Conservation (phyloP, 208 protist genomes). For the Naegleria lovaniensis region DNA sequence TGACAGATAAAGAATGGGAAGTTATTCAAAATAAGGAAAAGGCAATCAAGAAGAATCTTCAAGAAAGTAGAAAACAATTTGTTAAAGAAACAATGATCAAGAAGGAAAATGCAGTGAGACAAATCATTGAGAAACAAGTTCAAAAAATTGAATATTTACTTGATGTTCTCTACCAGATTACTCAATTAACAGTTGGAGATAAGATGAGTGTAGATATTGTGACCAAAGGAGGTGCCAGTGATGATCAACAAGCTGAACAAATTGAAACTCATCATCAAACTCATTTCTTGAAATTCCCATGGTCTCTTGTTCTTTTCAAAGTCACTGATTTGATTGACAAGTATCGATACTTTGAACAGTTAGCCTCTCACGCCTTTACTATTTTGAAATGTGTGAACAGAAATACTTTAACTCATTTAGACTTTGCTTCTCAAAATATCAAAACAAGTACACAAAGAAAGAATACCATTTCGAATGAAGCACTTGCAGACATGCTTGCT, state of each 20-base stretch:
- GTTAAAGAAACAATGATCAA: neutral
- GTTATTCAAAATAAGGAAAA: constrained; percentile 9
- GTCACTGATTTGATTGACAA: neutral
- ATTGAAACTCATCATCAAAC: neutral
- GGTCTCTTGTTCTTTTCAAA: neutral
- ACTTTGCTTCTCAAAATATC: neutral
- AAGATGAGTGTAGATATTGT: neutral
- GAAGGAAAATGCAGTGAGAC: neutral
- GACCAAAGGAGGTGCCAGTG: neutral
- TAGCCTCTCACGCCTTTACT: neutral
- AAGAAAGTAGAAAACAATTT: constrained; percentile 13
- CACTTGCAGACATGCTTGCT: neutral
- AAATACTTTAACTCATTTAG: neutral
- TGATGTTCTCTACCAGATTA: neutral
- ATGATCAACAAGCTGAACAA: neutral
- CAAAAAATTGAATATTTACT: neutral
- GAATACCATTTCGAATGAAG: neutral
- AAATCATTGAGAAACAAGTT: constrained; percentile 8
- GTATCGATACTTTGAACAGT: neutral
- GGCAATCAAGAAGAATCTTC: neutral
- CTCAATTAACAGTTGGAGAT: neutral
- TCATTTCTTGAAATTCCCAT: neutral
- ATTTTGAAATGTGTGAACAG: neutral
- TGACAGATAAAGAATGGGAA: constrained; percentile 17
- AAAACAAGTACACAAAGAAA: neutral